These are phyloP conservation scores for Aspergillus costaricaensis DNA, from an alignment of 2,329 filamentous ascomycete genomes.

Conservation along the genomic window DNA sequence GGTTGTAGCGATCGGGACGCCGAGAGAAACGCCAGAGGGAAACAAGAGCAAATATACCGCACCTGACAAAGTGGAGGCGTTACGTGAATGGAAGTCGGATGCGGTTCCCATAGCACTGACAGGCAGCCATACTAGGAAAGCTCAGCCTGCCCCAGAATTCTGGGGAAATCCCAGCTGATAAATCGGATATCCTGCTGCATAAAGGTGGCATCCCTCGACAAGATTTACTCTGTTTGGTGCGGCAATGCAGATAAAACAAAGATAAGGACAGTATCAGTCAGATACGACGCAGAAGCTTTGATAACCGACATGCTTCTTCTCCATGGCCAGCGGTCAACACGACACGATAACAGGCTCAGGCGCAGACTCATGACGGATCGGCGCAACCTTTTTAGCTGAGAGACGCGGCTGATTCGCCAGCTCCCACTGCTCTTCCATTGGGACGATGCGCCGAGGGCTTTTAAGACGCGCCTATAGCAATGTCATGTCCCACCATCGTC, in stretches of 20 bases:
- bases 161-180: neutral
- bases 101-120: neutral
- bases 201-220: slow-evolving; percentile 14
- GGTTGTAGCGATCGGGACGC: neutral
- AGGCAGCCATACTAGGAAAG: neutral
- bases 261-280: slow-evolving; percentile 4
- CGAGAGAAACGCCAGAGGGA: neutral
- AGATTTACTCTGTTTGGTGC: slow-evolving; percentile 24
- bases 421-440: neutral
- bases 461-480: neutral
- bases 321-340: neutral
- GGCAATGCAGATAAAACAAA: slow-evolving; percentile 21
- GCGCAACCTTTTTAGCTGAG: neutral
- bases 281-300: neutral
- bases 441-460: neutral
- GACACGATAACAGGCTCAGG: neutral
- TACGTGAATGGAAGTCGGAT: neutral
- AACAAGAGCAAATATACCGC: neutral
- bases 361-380: slow-evolving; percentile 1
- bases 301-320: neutral
- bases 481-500: neutral
- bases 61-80: neutral
- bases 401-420: neutral
- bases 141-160: neutral
- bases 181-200: slow-evolving; percentile 3